Base-by-base conservation (phyloP, 2,329 filamentous ascomycete genomes). In the Sarocladiaceae sp. region DNA sequence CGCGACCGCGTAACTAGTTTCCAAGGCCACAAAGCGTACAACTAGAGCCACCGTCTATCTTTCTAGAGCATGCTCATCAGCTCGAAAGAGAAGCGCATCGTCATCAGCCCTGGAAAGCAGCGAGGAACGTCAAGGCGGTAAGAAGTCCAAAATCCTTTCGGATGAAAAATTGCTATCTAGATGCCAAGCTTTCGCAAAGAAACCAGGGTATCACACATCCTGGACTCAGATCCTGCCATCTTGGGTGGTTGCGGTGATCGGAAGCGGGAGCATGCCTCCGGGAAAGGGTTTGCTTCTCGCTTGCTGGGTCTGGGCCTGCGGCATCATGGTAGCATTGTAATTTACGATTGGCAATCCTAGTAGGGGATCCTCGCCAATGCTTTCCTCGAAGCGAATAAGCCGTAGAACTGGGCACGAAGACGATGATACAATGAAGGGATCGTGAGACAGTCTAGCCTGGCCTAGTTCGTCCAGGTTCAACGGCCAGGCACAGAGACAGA, bases 221-320 rank as follows among this genome's bases (percentile, higher is more conserved):
- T 33, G 44, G 26, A n/a, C 25, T 48, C 44, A 33, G 44, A 48
- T 48, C 44, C 28, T 48, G 26, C 26, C 44, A 31, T 48, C 44
- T 33, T 48, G n/a, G 22, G 44, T 31, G 20, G 15, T 33, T 20
- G 26, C 25, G 11, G 25, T 33, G 44, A 48, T 33, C 44, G n/a
- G n/a, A 33, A 46, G 40, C 40, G 4, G 40, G 12, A 48, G 22
- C 44, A 7, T 48, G 26, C 44, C 26, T 48, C 26, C 12, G 18
- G 5, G 5, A 18, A 18, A 31, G 26, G 26, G 44, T 5, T 20
- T 33, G 25, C 26, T 48, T 33, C 25, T 18, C 28, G 25, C 28
- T 20, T 46, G 17, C 37, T 10, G 25, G 40, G n/a, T 10, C 26
- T 20, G 40, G 22, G 37, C 6, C 33, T n/a, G 15, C 7, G 18